phyloP scores from a whole-genome alignment of 2,329 filamentous ascomycete genomes.

The Aureobasidium uvarum region DNA sequence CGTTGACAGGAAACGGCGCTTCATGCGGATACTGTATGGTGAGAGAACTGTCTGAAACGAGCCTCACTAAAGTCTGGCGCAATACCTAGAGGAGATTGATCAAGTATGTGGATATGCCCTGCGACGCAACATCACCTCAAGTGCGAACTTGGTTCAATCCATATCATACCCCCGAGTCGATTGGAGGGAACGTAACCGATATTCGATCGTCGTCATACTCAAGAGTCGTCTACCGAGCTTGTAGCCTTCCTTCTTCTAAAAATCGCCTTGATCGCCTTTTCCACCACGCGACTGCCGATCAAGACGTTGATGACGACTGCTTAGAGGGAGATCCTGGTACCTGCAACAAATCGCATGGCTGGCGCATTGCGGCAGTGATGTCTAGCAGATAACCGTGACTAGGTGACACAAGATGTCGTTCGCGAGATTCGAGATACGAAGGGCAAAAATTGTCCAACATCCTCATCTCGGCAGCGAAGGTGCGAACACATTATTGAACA shows the following conservation, averaged over 20 bases:
- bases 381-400: slow-evolving; percentile 1
- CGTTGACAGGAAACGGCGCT: slow-evolving; percentile 19
- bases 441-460: neutral
- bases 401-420: slow-evolving; percentile 1
- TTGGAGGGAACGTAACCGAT: neutral
- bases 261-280: slow-evolving; percentile 24
- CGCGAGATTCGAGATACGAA: neutral
- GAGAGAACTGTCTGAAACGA: neutral
- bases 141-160: neutral
- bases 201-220: slow-evolving; percentile 20
- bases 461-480: neutral
- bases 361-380: slow-evolving; percentile 15
- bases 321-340: slow-evolving; percentile 13
- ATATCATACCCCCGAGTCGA: neutral
- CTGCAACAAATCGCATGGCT: slow-evolving; percentile 23
- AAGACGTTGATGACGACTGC: slow-evolving; percentile 25
- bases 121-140: neutral
- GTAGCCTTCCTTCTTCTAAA: slow-evolving; percentile 1
- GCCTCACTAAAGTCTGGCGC: slow-evolving; percentile 5
- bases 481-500: slow-evolving; percentile 6
- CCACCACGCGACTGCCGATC: slow-evolving; percentile 25
- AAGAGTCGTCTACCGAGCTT: slow-evolving; percentile 11
- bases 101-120: neutral
- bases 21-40: neutral
- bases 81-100: neutral